A percentile compares a stretch with the other conserved stretches of the same genome.
These are phyloP conservation scores for Cryomyces antarcticus DNA, from an alignment of 495 filamentous ascomycete species.

Conservation along the genomic window DNA sequence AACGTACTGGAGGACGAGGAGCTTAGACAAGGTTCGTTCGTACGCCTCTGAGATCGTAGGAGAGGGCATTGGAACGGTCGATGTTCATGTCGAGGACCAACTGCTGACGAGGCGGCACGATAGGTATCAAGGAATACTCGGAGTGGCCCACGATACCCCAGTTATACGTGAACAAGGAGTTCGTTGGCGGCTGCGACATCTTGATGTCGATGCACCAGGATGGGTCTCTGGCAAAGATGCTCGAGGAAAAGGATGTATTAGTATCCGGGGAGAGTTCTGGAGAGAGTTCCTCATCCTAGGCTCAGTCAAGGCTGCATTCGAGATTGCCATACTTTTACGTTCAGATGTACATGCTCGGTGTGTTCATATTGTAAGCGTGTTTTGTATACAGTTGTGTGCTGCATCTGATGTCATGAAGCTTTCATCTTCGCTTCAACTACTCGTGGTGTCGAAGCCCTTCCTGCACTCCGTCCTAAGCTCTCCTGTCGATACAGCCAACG, in stretches of 20 bases:
- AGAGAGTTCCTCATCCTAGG: background rate
- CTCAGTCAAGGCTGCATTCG: background rate
- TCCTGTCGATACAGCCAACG: background rate
- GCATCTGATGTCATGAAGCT: too few relatives aligned
- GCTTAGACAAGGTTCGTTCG: slow-evolving; percentile 51
- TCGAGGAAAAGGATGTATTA: slow-evolving; percentile 69
- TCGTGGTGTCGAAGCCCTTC: too few relatives aligned
- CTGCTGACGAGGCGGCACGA: slow-evolving; percentile 5
- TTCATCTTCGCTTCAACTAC: too few relatives aligned
- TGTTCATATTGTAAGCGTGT: background rate
- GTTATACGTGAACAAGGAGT: slow-evolving; percentile 85
- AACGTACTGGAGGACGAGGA: slow-evolving; percentile 89
- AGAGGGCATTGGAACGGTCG: background rate
- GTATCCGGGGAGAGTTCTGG: slow-evolving; percentile 1
- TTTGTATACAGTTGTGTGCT: background rate
- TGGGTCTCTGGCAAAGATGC: slow-evolving; percentile 73
- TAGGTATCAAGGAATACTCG: slow-evolving; percentile 95
- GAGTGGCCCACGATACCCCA: slow-evolving; percentile 98
- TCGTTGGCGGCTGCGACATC: slow-evolving; percentile 93
- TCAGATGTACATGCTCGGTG: background rate
- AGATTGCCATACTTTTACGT: background rate
- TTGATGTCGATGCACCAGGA: slow-evolving; percentile 94
- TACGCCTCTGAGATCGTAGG: background rate
- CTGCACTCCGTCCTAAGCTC: too few relatives aligned
- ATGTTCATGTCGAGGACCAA: background rate